Conservation (phyloP, 371 early-diverging fungal species). For the Apophysomyces variabilis region DNA sequence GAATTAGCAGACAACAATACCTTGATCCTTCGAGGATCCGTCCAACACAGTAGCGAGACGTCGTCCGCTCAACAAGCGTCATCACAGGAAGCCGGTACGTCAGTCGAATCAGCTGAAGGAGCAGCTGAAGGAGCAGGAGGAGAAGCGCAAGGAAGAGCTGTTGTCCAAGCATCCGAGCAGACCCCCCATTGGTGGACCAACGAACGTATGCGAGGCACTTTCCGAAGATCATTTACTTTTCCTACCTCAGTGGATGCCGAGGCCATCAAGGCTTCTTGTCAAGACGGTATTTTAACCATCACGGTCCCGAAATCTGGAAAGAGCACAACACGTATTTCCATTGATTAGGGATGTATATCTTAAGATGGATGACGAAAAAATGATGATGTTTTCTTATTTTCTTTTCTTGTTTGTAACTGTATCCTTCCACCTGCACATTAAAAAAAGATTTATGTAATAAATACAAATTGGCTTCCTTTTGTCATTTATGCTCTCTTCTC, state of each 20-base stretch:
- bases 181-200: conserved; percentile 41
- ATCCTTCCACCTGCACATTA: no score
- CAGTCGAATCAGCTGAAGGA: not conserved
- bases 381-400: no score
- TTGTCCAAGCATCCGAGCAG: not conserved
- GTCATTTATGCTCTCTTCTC: no score
- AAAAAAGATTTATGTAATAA: no score
- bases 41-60: conserved; percentile 2
- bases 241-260: conserved; percentile 32
- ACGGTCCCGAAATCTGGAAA: conserved; percentile 35
- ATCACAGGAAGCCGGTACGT: conserved; percentile 8
- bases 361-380: no score
- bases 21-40: conserved; percentile 32
- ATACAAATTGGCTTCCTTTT: no score
- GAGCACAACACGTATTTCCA: not conserved
- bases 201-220: conserved; percentile 42
- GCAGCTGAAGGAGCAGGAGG: not conserved
- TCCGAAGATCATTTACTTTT: conserved; percentile 39
- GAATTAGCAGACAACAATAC: conserved; percentile 36
- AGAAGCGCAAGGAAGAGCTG: not conserved
- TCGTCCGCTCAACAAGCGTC: not conserved
- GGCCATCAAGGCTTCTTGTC: conserved; percentile 41
- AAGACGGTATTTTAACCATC: conserved; percentile 42
- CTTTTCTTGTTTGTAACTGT: no score
- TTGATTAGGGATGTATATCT: not conserved